phyloP scores from a whole-genome alignment of 2,329 filamentous ascomycete genomes.

The Emergomyces pasteurianus region DNA sequence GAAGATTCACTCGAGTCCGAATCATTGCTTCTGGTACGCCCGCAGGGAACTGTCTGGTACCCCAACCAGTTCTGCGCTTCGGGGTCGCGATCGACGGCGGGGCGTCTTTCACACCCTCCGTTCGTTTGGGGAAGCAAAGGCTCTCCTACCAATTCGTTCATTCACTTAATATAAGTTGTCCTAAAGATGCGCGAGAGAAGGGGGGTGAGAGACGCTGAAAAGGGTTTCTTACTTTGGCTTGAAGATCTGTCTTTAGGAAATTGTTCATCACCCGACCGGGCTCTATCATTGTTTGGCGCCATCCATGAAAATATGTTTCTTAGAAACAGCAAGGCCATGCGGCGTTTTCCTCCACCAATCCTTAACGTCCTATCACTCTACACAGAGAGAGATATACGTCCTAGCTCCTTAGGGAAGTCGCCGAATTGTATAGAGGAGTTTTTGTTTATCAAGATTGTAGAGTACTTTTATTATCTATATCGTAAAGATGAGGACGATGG shows the following conservation, averaged over 20 bases:
- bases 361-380: too few species aligned
- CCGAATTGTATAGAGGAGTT: too few species aligned
- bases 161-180: neutral
- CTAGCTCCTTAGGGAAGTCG: neutral
- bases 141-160: conserved; percentile 16
- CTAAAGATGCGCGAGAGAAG: neutral
- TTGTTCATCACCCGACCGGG: conserved; percentile 1
- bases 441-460: neutral
- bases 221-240: conserved; percentile 7
- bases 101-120: conserved; percentile 14
- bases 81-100: conserved; percentile 15
- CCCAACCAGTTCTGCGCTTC: conserved; percentile 22
- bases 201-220: neutral
- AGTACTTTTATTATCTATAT: neutral
- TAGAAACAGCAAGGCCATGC: conserved; percentile 28
- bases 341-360: conserved; percentile 3
- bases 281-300: conserved; percentile 9
- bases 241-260: conserved; percentile 9
- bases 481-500: neutral
- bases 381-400: too few species aligned
- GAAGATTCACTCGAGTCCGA: conserved; percentile 1
- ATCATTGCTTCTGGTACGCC: neutral
- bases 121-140: conserved; percentile 19
- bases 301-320: conserved; percentile 24
- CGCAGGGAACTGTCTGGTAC: conserved; percentile 22